Evolutionary conservation across 352 stramenopile species (phyloP).

Genomic region (Pythium rishiriense): DNA sequence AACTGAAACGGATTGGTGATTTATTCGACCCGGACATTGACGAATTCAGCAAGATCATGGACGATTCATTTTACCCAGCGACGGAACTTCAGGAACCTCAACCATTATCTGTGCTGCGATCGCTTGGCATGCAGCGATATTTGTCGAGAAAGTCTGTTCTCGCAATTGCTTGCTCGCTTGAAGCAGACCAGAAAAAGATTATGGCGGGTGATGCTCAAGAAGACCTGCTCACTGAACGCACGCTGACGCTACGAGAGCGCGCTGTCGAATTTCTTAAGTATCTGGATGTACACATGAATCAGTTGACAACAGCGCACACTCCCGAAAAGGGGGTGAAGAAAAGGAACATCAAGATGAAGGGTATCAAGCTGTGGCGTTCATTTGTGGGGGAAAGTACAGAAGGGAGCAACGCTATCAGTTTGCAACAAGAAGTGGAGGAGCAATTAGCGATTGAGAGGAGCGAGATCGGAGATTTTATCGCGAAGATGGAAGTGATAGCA

Average conservation of each 20-base stretch:
- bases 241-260: slow-evolving; percentile 34
- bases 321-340: slow-evolving; percentile 29
- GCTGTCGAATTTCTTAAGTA: slow-evolving; percentile 65
- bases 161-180: slow-evolving; percentile 56
- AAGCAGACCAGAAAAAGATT: slow-evolving; percentile 51
- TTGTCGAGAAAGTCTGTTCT: slow-evolving; percentile 66
- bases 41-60: slow-evolving; percentile 67
- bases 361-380: slow-evolving; percentile 54
- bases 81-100: slow-evolving; percentile 55
- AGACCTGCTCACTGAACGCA: slow-evolving; percentile 18
- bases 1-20: slow-evolving; percentile 56
- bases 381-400: slow-evolving; percentile 34
- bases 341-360: slow-evolving; percentile 51
- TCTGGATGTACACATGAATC: slow-evolving; percentile 57
- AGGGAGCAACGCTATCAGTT: background rate
- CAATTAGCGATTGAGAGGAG: slow-evolving; percentile 33
- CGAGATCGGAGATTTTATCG: slow-evolving; percentile 69
- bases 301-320: slow-evolving; percentile 39
- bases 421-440: slow-evolving; percentile 29
- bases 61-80: slow-evolving; percentile 67
- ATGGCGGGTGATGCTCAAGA: slow-evolving; percentile 16
- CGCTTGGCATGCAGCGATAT: slow-evolving; percentile 64
- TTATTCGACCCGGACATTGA: slow-evolving; percentile 77
- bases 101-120: slow-evolving; percentile 53
- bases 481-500: slow-evolving; percentile 50